phyloP scores from a whole-genome alignment of 257 asterid species.

The Nicotiana undulata region DNA sequence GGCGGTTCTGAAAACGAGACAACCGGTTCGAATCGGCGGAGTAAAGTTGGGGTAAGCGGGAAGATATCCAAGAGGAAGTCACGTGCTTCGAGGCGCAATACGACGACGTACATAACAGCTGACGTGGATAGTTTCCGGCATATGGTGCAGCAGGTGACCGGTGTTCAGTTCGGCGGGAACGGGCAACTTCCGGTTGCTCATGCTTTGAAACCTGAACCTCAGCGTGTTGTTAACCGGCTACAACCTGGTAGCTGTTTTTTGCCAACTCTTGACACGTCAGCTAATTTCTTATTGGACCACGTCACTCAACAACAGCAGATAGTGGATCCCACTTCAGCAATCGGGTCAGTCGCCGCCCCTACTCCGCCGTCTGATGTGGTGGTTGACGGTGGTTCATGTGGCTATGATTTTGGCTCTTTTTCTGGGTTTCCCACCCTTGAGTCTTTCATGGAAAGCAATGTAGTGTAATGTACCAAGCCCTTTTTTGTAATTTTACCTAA shows the following conservation, averaged over 20 bases:
- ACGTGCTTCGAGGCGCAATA: conserved; percentile 61
- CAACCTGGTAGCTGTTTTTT: conserved; percentile 21
- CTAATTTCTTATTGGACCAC: conserved; percentile 30
- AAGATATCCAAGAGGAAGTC: conserved; percentile 61
- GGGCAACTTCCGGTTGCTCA: conserved; percentile 24
- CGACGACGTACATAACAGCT: conserved; percentile 76
- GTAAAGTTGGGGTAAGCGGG: conserved; percentile 37
- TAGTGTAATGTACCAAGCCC: conserved; percentile 17
- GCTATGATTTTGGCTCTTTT: conserved; percentile 39
- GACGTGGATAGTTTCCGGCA: conserved; percentile 81
- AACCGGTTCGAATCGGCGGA: conserved; percentile 23
- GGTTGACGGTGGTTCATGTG: conserved; percentile 20
- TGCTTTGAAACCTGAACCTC: conserved; percentile 60
- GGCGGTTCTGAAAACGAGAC: conserved; percentile 63
- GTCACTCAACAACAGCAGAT: neutral
- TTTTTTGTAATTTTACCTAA: neutral
- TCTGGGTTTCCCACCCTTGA: conserved; percentile 87
- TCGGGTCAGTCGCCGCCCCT: neutral
- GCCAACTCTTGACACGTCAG: conserved; percentile 57
- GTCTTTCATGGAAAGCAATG: conserved; percentile 74
- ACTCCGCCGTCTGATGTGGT: neutral
- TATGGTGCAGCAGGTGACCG: conserved; percentile 97
- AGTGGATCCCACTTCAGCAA: conserved; percentile 17
- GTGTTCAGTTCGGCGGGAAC: conserved; percentile 42
- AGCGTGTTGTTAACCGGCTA: conserved; percentile 25